Evolutionary conservation across 2,329 filamentous ascomycete species (phyloP), one percentile per base, ranked within the genome.

Genomic region (Pseudogymnoascus sp.): DNA sequence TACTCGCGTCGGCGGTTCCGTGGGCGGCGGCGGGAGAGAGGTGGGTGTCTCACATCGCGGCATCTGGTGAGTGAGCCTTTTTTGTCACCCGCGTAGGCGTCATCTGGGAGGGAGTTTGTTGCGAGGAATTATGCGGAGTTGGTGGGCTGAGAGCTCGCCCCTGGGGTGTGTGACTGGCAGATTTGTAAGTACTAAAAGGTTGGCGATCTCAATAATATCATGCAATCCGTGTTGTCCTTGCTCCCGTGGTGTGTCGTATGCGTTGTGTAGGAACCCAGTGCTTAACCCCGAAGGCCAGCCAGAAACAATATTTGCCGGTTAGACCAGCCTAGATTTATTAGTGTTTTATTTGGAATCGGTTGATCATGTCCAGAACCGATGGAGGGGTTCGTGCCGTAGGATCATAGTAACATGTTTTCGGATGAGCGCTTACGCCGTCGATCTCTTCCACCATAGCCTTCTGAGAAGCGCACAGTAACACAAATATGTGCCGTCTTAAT

Each of bases 121-220:
- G 47, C 26, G 28, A 35, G 50, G 50, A 21, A 33, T 57, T 57
- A 33, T 3, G n/a, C 17, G 50, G 50, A 35, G 28, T 57, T 57
- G 9, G 28, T 19, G 50, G 50, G 28, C n/a, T 33, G 28, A 28
- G 50, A 35, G 50, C 28, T 57, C 50, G 28, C 28, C 50, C 17
- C 11, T 57, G 17, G 50, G 50, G 50, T 57, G 28, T 35, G 11
- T 57, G 10, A 33, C 28, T 57, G 50, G 50, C 50, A 57, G 28
- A 57, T 57, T 57, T 57, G 50, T 57, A 57, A 57, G 50, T 57
- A 57, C 50, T 33, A 57, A 57, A 57, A 57, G 50, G 50, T 57
- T 57, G 50, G 50, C 50, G 50, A 57, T 57, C 50, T 57, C 50
- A 57, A 57, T 53, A 31, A 53, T 57, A 57, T 21, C 50, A 57